Conservation (phyloP, 192 early-diverging fungal genomes). For the Podila epicladia region DNA sequence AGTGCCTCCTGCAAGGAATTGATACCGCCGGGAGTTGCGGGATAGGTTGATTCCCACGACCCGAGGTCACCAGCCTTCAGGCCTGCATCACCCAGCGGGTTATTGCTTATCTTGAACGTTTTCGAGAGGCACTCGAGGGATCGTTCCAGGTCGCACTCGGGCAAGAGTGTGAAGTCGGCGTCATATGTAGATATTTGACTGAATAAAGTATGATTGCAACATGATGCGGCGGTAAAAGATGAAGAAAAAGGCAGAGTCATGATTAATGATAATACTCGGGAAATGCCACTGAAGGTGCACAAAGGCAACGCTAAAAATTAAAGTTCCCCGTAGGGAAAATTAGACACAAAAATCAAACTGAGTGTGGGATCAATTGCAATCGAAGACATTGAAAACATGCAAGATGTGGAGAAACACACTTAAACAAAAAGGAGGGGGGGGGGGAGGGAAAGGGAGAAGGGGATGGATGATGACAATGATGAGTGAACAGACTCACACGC, state of each 20-base stretch:
- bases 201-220: background rate
- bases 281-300: too few species aligned
- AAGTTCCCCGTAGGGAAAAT: background rate
- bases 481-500: too few species aligned
- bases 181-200: slow-evolving; percentile 54
- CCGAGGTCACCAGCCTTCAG: slow-evolving; percentile 21
- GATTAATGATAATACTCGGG: background rate
- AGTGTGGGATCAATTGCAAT: too few species aligned
- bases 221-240: background rate
- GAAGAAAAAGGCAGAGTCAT: background rate
- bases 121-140: slow-evolving; percentile 36
- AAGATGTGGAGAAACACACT: too few species aligned
- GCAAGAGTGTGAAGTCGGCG: slow-evolving; percentile 47
- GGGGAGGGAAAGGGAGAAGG: too few species aligned
- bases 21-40: slow-evolving; percentile 25
- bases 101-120: slow-evolving; percentile 29
- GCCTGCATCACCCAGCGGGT: slow-evolving; percentile 29
- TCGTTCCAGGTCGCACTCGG: slow-evolving; percentile 43
- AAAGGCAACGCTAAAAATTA: background rate
- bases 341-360: background rate
- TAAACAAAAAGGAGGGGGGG: too few species aligned
- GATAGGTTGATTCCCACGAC: slow-evolving; percentile 41
- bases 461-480: too few species aligned
- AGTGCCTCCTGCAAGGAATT: slow-evolving; percentile 42
- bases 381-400: too few species aligned